Conservation (phyloP, 768 basidiomycete genomes). For the Rhizopogon roseolus region DNA sequence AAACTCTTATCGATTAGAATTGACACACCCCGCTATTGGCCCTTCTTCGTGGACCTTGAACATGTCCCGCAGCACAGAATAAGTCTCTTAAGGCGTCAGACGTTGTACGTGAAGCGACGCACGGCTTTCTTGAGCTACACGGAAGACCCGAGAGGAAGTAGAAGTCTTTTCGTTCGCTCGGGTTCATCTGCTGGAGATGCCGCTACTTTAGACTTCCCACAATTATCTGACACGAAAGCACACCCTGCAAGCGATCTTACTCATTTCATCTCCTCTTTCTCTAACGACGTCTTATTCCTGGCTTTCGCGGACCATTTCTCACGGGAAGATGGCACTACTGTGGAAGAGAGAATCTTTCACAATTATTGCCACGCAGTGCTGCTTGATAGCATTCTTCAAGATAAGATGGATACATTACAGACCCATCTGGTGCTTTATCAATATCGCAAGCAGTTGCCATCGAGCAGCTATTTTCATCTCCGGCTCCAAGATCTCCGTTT, state of each 20-base stretch:
- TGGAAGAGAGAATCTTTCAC: constrained; percentile 57
- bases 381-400: constrained; percentile 86
- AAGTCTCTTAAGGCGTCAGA: constrained; percentile 69
- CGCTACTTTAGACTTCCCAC: constrained; percentile 82
- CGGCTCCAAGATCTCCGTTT: constrained; percentile 72
- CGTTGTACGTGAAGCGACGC: constrained; percentile 86
- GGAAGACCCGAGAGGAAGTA: constrained; percentile 90
- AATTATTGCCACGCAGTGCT: constrained; percentile 72
- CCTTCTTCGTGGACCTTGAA: constrained; percentile 78
- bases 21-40: constrained; percentile 95
- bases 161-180: constrained; percentile 85
- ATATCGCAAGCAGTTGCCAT: constrained; percentile 57
- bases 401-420: constrained; percentile 77
- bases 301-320: constrained; percentile 80
- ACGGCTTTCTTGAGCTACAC: constrained; percentile 92
- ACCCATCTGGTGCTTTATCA: constrained; percentile 69
- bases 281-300: constrained; percentile 74
- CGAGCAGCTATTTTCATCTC: constrained; percentile 59
- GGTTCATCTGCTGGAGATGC: constrained; percentile 82
- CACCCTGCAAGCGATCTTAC: constrained; percentile 72
- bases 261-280: constrained; percentile 84
- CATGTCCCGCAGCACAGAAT: constrained; percentile 63
- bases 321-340: constrained; percentile 52
- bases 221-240: constrained; percentile 57
- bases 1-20: constrained; percentile 77